Conservation (phyloP, 2,329 filamentous ascomycete species). For the Sarocladium oryzae region DNA sequence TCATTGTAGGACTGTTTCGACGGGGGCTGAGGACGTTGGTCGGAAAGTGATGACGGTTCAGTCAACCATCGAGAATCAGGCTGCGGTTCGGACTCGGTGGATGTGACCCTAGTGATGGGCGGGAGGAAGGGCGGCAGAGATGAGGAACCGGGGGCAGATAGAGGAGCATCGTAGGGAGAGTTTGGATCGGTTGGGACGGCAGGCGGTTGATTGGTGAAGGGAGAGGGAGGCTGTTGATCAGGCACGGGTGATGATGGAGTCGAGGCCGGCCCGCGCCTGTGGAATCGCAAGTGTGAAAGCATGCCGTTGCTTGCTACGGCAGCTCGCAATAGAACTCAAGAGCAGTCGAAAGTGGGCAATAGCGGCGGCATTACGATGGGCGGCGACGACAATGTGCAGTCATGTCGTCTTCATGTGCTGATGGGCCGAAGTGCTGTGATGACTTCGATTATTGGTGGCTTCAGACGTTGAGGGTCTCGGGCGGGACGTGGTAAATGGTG, state of each 20-base stretch:
- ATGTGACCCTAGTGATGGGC: conserved; percentile 43
- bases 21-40: conserved; percentile 24
- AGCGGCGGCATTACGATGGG: conserved; percentile 1
- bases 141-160: conserved; percentile 28
- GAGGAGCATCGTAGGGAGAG: conserved; percentile 27
- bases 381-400: not conserved
- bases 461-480: not conserved
- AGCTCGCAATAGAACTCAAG: not conserved
- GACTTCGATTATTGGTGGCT: not conserved
- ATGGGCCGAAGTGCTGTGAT: not conserved
- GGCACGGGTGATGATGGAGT: conserved; percentile 21
- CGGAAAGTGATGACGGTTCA: conserved; percentile 20
- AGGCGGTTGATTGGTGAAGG: conserved; percentile 31
- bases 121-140: conserved; percentile 42
- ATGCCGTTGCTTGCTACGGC: conserved; percentile 22
- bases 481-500: not conserved
- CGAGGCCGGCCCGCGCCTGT: conserved; percentile 49
- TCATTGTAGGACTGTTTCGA: conserved; percentile 28
- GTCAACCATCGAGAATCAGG: conserved; percentile 13
- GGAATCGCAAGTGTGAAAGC: conserved; percentile 52
- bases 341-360: not conserved
- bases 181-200: conserved; percentile 33
- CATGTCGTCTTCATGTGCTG: conserved; percentile 2
- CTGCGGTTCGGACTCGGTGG: conserved; percentile 25
- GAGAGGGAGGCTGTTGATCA: conserved; percentile 38